phyloP scores from a whole-genome alignment of 192 early-diverging fungal species.

The Umbelopsis vinacea region DNA sequence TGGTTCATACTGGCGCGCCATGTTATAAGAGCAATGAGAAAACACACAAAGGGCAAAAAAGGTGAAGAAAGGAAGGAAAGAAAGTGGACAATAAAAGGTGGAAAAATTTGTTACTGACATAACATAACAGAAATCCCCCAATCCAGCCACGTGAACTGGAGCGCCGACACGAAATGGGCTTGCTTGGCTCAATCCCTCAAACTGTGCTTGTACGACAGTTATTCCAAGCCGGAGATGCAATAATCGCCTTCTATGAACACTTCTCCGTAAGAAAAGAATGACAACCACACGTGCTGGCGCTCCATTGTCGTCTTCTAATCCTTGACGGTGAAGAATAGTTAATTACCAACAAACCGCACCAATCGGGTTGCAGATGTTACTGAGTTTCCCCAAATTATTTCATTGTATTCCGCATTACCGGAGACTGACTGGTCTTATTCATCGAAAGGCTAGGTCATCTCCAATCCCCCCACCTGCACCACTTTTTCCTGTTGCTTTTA shows the following conservation, averaged over 20 bases:
- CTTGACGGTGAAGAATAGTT: background rate
- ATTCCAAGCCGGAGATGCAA: background rate
- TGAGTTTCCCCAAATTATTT: background rate
- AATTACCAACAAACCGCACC: conserved; percentile 2
- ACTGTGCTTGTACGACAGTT: background rate
- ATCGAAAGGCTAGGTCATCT: background rate
- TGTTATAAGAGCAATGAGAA: background rate
- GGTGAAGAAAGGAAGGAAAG: background rate
- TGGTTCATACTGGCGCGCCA: conserved; percentile 17
- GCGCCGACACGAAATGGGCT: background rate
- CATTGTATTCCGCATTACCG: conserved; percentile 6
- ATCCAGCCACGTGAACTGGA: background rate
- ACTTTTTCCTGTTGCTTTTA: too few relatives aligned
- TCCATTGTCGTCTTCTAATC: too few relatives aligned
- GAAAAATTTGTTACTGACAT: background rate
- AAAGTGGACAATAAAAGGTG: background rate
- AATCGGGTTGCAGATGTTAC: background rate
- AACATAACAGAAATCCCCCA: too few relatives aligned
- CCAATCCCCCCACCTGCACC: too few relatives aligned
- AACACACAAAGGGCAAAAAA: background rate
- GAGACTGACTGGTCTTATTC: background rate
- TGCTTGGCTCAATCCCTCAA: too few relatives aligned
- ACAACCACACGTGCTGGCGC: too few relatives aligned
- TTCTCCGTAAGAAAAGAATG: background rate
- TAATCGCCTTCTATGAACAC: background rate